A percentile compares a stretch with the other conserved stretches of the same genome.
Evolutionary conservation across 495 filamentous ascomycete genomes (phyloP).

Genomic region (Lepidopterella palustris): DNA sequence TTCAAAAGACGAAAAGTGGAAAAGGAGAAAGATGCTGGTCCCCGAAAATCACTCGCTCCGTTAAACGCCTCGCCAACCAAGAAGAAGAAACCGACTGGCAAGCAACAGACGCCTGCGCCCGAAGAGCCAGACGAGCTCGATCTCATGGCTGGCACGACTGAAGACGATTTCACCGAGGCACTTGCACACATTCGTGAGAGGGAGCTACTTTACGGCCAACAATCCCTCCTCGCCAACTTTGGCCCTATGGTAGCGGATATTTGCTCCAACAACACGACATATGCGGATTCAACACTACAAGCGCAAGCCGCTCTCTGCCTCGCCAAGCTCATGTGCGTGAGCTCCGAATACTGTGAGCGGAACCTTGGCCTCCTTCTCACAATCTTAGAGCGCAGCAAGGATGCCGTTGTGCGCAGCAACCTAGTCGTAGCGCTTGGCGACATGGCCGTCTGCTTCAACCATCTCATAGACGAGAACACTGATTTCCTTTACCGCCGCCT

Average conservation of each 20-base stretch:
- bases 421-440: slow-evolving; percentile 95
- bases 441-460: slow-evolving; percentile 99
- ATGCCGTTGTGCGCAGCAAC: slow-evolving; percentile 87
- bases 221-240: slow-evolving; percentile 80
- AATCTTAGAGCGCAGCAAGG: slow-evolving; percentile 87
- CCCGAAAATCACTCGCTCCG: slow-evolving; percentile 16
- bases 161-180: slow-evolving; percentile 97
- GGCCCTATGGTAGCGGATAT: slow-evolving; percentile 88
- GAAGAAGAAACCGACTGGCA: slow-evolving; percentile 34
- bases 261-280: slow-evolving; percentile 86
- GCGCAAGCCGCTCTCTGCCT: slow-evolving; percentile 92
- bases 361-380: slow-evolving; percentile 94
- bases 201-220: slow-evolving; percentile 81
- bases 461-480: slow-evolving; percentile 98
- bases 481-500: slow-evolving; percentile 94
- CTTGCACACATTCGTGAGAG: slow-evolving; percentile 92
- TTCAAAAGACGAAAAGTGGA: slow-evolving; percentile 96
- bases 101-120: slow-evolving; percentile 3
- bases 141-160: slow-evolving; percentile 91
- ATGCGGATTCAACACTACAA: slow-evolving; percentile 80
- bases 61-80: slow-evolving; percentile 35
- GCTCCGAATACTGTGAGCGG: slow-evolving; percentile 82
- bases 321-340: slow-evolving; percentile 89
- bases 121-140: slow-evolving; percentile 77
- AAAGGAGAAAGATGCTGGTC: slow-evolving; percentile 65